Base-by-base conservation (phyloP, 139 green algal genomes). In the Picochlorum sp. region DNA sequence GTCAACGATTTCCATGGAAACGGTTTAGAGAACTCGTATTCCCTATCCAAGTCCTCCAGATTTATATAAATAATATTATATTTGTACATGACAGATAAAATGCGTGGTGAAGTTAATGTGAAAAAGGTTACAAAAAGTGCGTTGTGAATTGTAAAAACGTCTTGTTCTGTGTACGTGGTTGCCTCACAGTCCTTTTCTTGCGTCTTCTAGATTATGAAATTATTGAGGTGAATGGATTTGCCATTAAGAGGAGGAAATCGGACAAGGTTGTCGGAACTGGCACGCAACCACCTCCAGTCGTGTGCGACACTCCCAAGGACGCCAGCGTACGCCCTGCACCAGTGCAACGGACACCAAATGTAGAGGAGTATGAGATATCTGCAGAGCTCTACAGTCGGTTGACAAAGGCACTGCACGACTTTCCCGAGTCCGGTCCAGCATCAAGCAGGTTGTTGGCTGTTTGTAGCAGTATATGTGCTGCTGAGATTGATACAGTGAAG, bases 181-280 rank as follows among this genome's bases (percentile, higher is more conserved):
- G 18, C n/a, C 57, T n/a, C 11, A n/a, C 57, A 20, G 24, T 47
- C 30, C 26, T 31, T 18, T 56, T 62, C 45, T n/a, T n/a, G 13
- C 18, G 10, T 24, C 14, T 47, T 44, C 4, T 31, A 66, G 60
- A 66, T 20, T 44, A 52, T 31, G 60, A 66, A 24, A 41, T 66
- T 45, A 56, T 54, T 44, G 60, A 66, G 18, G 31, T 66, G 47
- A 66, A 66, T 66, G 60, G 60, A n/a, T 66, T 66, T 44, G 49
- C 23, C 0, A 56, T 66, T 38, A 66, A 66, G 37, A 28, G 60
- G n/a, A 11, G 60, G n/a, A 65, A 65, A 65, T 45, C 60, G 15
- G 52, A 38, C 52, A 37, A 45, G 20, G 16, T 26, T 45, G 24
- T 61, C 15, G 31, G 45, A 28, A 16, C 38, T 20, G n/a, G 41